Base-by-base conservation (phyloP, 345 rosid genomes). In the Microthlaspi erraticum region DNA sequence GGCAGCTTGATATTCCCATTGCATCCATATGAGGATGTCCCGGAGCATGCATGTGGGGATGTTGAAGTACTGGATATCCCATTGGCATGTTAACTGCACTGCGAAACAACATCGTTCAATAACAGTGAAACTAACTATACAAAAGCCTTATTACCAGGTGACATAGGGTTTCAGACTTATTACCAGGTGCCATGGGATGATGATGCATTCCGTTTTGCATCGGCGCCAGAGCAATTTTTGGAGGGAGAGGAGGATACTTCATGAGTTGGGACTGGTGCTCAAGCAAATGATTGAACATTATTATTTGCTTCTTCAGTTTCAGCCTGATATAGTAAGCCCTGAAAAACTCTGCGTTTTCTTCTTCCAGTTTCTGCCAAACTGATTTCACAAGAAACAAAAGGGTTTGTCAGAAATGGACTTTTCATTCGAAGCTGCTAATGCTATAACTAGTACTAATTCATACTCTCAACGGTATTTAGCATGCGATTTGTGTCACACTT, bases 291-390 rank as follows among this genome's bases (percentile, higher is more conserved):
- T 94, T 94, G 79, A 94, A 94, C 61, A 89, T 34, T 34, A 94
- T 80, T 64, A 94, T 94, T 60, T 94, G 99, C 80, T 86, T 94
- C 83, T 94, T 91, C 77, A 94, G 74, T 63, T 94, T 94, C 83
- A 94, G 70, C 80, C 99, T 86, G 59, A 95, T 85, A 69, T 95
- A 95, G 77, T 95, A 95, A 37, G 92, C 92, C 82, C 96, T 84
- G 84, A 95, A 95, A 77, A 95, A 95, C 52, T 88, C 97, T 19
- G 85, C 87, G 77, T 95, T 95, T 71, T 95, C 99, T 81, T 95
- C 99, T 84, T 95, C 99, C 86, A 95, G 67, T 82, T 95, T 95
- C 89, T 91, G 98, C 99, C 99, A 95, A 62, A 94, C 99, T 94
- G 73, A 61, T 79, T 42, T 65, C 42, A 39, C 46, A 62, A 13